phyloP scores from a whole-genome alignment of 2,329 filamentous ascomycete genomes.

The Delphinella strobiligena region DNA sequence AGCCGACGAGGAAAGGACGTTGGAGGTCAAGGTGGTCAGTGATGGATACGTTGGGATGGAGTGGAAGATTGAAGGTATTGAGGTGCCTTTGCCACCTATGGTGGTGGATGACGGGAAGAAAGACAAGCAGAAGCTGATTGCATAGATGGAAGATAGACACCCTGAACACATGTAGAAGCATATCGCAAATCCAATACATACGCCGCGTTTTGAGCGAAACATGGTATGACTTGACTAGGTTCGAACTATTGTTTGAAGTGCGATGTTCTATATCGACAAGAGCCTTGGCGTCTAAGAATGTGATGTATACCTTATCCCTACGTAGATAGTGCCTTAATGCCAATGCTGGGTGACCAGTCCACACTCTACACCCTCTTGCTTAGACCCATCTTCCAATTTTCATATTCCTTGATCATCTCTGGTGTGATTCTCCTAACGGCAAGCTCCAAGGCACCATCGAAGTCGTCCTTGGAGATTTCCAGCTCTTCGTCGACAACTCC shows the following conservation, averaged over 20 bases:
- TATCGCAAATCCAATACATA: too few species aligned
- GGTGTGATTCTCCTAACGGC: conserved; percentile 47
- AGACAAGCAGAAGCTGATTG: conserved; percentile 2
- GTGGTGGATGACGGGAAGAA: conserved; percentile 23
- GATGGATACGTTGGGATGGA: conserved; percentile 76
- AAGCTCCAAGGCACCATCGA: conserved; percentile 27
- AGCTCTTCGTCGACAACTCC: conserved; percentile 24
- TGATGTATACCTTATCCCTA: too few species aligned
- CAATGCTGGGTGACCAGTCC: too few species aligned
- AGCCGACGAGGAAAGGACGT: conserved; percentile 40
- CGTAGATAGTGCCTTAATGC: not conserved
- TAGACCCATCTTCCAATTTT: conserved; percentile 18
- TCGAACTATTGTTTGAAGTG: too few species aligned
- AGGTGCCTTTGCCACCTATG: conserved; percentile 30
- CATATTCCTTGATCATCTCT: conserved; percentile 47
- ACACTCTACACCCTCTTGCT: not conserved
- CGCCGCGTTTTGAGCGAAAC: too few species aligned
- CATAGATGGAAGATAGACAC: too few species aligned
- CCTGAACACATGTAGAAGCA: too few species aligned
- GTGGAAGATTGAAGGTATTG: conserved; percentile 42
- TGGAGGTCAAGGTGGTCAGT: conserved; percentile 69
- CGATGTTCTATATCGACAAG: too few species aligned
- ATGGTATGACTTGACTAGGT: too few species aligned
- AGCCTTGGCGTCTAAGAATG: too few species aligned
- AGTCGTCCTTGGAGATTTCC: conserved; percentile 25